phyloP scores from a whole-genome alignment of 352 stramenopile genomes.

The Globisporangium sylvaticum region DNA sequence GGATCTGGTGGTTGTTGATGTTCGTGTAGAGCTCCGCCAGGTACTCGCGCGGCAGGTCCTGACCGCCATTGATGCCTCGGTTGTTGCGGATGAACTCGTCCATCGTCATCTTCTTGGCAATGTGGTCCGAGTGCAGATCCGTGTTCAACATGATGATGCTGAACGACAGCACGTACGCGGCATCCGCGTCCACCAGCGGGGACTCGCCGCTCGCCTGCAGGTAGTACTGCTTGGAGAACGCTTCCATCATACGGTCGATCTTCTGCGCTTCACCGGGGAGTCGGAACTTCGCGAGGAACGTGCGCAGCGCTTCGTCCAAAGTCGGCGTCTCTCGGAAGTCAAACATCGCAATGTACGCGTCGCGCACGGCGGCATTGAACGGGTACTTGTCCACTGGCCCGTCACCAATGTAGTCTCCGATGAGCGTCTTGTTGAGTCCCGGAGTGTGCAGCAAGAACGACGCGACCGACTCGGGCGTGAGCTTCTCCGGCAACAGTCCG shows the following conservation, averaged over 20 bases:
- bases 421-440: constrained; percentile 90
- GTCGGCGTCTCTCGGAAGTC: constrained; percentile 87
- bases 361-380: constrained; percentile 89
- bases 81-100: constrained; percentile 89
- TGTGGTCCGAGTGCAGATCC: constrained; percentile 94
- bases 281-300: constrained; percentile 94
- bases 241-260: constrained; percentile 97
- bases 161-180: constrained; percentile 96
- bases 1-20: constrained; percentile 79
- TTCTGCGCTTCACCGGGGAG: constrained; percentile 98
- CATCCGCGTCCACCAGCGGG: constrained; percentile 83
- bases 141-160: constrained; percentile 99
- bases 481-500: constrained; percentile 72
- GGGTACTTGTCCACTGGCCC: constrained; percentile 94
- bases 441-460: constrained; percentile 93
- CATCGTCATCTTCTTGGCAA: constrained; percentile 86
- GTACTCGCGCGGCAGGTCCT: constrained; percentile 75
- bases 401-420: constrained; percentile 97
- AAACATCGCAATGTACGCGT: constrained; percentile 91
- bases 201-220: constrained; percentile 54
- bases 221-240: constrained; percentile 93
- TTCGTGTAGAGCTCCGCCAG: constrained; percentile 76
- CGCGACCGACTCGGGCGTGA: constrained; percentile 87
- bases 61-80: constrained; percentile 74
- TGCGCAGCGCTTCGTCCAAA: constrained; percentile 90